Conservation (phyloP, 176 grass and related monocot genomes). For the Oryza rufipogon region DNA sequence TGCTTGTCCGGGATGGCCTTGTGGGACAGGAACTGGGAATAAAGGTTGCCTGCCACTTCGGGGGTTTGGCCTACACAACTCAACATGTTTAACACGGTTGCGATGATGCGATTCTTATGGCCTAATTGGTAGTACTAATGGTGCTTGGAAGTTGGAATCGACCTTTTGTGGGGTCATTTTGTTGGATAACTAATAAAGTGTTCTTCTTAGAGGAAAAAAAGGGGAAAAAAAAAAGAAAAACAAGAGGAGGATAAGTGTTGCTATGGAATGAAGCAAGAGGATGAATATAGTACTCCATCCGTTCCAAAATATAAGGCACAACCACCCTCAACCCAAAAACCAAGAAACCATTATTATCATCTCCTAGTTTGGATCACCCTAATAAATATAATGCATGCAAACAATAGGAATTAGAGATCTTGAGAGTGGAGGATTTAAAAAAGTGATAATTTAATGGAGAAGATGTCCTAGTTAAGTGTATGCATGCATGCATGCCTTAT, state of each 20-base stretch:
- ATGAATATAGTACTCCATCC: neutral
- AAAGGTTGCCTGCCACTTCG: slow-evolving; percentile 19
- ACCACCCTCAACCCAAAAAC: no score
- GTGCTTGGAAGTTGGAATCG: neutral
- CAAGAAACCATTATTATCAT: no score
- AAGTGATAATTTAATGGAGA: no score
- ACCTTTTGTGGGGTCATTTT: neutral
- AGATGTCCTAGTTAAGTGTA: no score
- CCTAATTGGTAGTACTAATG: neutral
- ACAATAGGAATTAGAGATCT: no score
- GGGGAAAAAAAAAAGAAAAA: neutral
- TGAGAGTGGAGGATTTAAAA: no score
- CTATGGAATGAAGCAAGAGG: neutral
- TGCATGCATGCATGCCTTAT: no score
- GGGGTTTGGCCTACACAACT: neutral
- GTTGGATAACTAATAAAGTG: neutral
- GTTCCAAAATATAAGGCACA: no score
- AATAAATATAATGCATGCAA: no score
- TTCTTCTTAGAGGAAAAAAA: neutral
- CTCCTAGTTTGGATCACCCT: no score
- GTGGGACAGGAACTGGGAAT: neutral
- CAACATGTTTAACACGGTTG: neutral
- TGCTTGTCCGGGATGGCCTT: neutral
- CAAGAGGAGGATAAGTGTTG: neutral
- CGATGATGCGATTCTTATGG: neutral